phyloP scores from a whole-genome alignment of 768 basidiomycete genomes.

The Arthromyces matolae region DNA sequence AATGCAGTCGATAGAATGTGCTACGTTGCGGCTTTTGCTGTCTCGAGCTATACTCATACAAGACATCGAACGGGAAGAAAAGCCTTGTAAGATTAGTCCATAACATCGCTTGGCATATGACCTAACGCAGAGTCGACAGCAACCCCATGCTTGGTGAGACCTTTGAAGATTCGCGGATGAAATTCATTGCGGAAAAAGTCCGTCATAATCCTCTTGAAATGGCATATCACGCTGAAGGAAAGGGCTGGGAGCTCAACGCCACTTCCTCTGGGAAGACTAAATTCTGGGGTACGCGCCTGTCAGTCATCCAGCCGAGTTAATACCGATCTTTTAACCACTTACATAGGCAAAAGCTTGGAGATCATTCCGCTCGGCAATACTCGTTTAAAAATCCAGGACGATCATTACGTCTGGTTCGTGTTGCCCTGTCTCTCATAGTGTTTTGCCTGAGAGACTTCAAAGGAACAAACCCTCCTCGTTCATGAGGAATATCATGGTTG shows the following conservation, averaged over 20 bases:
- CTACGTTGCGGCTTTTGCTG: conserved; percentile 79
- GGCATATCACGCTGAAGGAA: conserved; percentile 81
- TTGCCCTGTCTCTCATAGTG: background rate
- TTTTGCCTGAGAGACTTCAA: background rate
- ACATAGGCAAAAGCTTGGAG: conserved; percentile 81
- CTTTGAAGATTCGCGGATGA: conserved; percentile 78
- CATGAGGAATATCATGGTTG: conserved; percentile 86
- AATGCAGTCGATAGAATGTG: conserved; percentile 69
- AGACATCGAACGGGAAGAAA: conserved; percentile 78
- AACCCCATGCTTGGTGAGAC: conserved; percentile 90
- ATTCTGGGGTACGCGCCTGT: conserved; percentile 74
- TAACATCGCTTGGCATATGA: too few species aligned
- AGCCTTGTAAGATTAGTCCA: conserved; percentile 86
- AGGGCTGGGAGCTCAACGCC: conserved; percentile 69
- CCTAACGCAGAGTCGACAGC: too few species aligned
- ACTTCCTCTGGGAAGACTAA: conserved; percentile 84
- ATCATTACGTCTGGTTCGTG: conserved; percentile 68
- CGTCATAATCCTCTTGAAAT: conserved; percentile 80
- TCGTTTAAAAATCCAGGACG: conserved; percentile 60
- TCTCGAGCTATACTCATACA: conserved; percentile 82
- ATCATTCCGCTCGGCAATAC: conserved; percentile 77
- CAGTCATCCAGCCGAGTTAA: conserved; percentile 6
- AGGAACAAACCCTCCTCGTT: conserved; percentile 89
- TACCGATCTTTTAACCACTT: conserved; percentile 15
- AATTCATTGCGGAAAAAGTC: conserved; percentile 85